phyloP scores from a whole-genome alignment of 2,329 filamentous ascomycete genomes.

The Penicillium verrucosum region DNA sequence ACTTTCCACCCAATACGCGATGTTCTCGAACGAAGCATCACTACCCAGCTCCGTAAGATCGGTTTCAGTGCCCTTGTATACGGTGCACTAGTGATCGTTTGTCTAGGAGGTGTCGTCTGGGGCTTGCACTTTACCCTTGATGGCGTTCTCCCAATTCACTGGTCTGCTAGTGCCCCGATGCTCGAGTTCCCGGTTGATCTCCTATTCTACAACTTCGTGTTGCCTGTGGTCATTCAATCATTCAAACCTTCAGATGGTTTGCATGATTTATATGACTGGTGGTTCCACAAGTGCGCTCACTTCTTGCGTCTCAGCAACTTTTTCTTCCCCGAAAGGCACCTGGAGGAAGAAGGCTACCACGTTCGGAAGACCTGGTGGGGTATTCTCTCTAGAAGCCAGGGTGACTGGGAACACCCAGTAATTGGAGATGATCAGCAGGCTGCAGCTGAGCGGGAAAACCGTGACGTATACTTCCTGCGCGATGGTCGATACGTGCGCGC shows the following conservation, averaged over 20 bases:
- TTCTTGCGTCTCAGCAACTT: constrained; percentile 82
- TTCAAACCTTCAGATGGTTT: constrained; percentile 82
- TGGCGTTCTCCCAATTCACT: constrained; percentile 81
- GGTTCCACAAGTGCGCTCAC: constrained; percentile 85
- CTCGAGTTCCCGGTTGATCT: constrained; percentile 93
- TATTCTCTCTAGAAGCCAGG: constrained; percentile 36
- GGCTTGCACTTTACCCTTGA: constrained; percentile 67
- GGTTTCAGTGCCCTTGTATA: constrained; percentile 95
- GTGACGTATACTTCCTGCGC: constrained; percentile 54
- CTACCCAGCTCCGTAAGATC: constrained; percentile 92
- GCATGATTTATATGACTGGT: constrained; percentile 88
- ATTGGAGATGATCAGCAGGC: constrained; percentile 31
- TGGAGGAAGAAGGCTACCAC: constrained; percentile 76
- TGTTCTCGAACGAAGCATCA: constrained; percentile 87
- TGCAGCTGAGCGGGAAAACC: constrained; percentile 40
- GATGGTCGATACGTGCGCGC: constrained; percentile 84
- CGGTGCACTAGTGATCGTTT: constrained; percentile 85
- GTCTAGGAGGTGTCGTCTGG: constrained; percentile 94
- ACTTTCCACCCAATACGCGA: constrained; percentile 97
- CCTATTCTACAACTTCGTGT: constrained; percentile 93
- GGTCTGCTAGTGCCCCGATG: constrained; percentile 87
- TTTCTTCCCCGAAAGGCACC: constrained; percentile 76
- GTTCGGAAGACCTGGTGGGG: constrained; percentile 58
- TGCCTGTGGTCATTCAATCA: constrained; percentile 79
- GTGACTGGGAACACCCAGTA: constrained; percentile 37